A percentile compares a stretch with the other conserved stretches of the same genome.
These are phyloP conservation scores for Chaetomium sp. DNA, from an alignment of 2,329 filamentous ascomycete species.

Conservation along the genomic window DNA sequence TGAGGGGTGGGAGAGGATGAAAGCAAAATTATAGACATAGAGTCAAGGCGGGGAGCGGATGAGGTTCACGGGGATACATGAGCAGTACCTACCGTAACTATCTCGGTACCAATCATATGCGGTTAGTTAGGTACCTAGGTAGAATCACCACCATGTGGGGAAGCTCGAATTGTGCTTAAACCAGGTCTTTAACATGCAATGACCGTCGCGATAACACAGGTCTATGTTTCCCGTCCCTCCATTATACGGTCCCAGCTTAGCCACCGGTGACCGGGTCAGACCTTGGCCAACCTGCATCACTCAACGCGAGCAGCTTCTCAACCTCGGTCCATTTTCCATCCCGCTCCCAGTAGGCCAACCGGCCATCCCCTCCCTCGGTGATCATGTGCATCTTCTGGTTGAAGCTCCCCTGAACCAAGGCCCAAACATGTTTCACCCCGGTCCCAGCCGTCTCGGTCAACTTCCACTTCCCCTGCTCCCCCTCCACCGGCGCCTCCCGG, in stretches of 20 bases:
- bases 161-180: too few species aligned
- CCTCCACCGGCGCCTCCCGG: neutral
- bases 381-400: constrained; percentile 29
- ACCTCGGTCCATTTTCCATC: constrained; percentile 24
- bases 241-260: too few species aligned
- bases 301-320: constrained; percentile 17
- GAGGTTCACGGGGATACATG: neutral
- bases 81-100: too few species aligned
- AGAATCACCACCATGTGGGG: too few species aligned
- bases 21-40: constrained; percentile 14
- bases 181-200: too few species aligned
- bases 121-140: too few species aligned
- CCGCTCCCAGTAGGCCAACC: constrained; percentile 30
- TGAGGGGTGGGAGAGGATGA: constrained; percentile 2
- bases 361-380: constrained; percentile 26
- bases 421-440: constrained; percentile 27
- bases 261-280: constrained; percentile 19
- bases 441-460: constrained; percentile 22
- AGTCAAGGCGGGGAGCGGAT: neutral
- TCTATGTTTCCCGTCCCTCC: too few species aligned
- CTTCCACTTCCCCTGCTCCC: constrained; percentile 20
- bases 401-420: constrained; percentile 30
- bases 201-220: too few species aligned
- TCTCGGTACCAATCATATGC: too few species aligned
- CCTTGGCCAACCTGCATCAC: constrained; percentile 12